Percentiles rank a stretch among this genome's conserved stretches.
These are phyloP conservation scores for Geotrichum aggregatum DNA, from an alignment of 1,139 yeast genomes.

Conservation along the genomic window DNA sequence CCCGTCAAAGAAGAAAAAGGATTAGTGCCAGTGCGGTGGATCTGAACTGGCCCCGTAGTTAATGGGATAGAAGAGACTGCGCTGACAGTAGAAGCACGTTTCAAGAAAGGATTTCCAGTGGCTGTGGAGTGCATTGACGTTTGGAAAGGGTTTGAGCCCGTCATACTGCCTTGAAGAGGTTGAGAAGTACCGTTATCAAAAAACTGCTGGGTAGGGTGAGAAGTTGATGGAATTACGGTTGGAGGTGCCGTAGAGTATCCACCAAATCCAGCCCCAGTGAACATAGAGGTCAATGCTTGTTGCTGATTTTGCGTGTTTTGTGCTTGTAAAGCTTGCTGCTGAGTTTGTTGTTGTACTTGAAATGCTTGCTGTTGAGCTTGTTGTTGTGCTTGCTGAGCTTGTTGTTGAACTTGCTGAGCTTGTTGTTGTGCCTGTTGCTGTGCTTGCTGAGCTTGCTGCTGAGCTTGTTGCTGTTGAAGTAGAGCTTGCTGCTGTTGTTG, in stretches of 20 bases:
- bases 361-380: conserved; percentile 23
- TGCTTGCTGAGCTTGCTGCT: not conserved
- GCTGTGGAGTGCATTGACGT: conserved; percentile 22
- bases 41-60: conserved; percentile 25
- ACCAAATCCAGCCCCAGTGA: conserved; percentile 59
- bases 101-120: conserved; percentile 31
- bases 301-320: not conserved
- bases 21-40: conserved; percentile 45
- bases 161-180: conserved; percentile 24
- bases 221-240: conserved; percentile 25
- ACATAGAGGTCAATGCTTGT: conserved; percentile 24
- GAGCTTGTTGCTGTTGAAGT: not conserved
- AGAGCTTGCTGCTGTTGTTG: not conserved
- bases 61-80: conserved; percentile 29
- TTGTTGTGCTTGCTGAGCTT: conserved; percentile 12
- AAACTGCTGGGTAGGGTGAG: conserved; percentile 24
- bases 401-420: conserved; percentile 13
- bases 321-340: not conserved
- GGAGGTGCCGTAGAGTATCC: conserved; percentile 42
- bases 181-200: conserved; percentile 23
- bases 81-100: conserved; percentile 24
- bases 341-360: not conserved
- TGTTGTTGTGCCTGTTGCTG: conserved; percentile 5
- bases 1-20: conserved; percentile 41
- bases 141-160: conserved; percentile 37